These are phyloP conservation scores for Backusella australiensis DNA, from an alignment of 192 early-diverging fungal species.

Conservation along the genomic window DNA sequence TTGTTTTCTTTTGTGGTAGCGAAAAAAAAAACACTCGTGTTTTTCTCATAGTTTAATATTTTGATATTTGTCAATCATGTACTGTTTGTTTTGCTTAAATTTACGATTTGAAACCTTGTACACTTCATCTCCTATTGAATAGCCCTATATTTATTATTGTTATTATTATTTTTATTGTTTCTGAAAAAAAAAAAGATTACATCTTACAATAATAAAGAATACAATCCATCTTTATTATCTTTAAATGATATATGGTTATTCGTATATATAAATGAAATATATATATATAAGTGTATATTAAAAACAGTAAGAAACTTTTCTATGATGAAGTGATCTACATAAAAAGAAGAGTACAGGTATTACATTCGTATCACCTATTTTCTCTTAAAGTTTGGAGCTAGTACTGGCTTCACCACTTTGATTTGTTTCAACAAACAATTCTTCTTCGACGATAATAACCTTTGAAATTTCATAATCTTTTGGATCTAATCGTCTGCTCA, in stretches of 20 bases:
- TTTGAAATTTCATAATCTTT: neutral
- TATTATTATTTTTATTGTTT: neutral
- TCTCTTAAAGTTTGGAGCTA: neutral
- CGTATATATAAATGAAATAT: neutral
- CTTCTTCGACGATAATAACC: neutral
- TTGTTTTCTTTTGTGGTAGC: neutral
- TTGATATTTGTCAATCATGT: neutral
- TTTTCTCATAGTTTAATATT: neutral
- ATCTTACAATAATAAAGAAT: neutral
- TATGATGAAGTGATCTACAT: neutral
- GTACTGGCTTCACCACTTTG: neutral
- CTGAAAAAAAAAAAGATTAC: neutral
- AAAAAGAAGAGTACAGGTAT: neutral
- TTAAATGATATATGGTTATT: neutral
- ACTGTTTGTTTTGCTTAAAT: neutral
- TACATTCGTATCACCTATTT: neutral
- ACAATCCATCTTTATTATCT: neutral
- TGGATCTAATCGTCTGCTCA: neutral
- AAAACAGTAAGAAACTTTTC: neutral
- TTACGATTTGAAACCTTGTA: conserved; percentile 5
- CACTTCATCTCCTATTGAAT: neutral
- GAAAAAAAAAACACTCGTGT: neutral
- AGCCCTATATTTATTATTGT: neutral
- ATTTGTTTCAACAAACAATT: neutral
- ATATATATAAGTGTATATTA: neutral